These are phyloP conservation scores for Letharia columbiana DNA, from an alignment of 495 filamentous ascomycete genomes.

Conservation along the genomic window DNA sequence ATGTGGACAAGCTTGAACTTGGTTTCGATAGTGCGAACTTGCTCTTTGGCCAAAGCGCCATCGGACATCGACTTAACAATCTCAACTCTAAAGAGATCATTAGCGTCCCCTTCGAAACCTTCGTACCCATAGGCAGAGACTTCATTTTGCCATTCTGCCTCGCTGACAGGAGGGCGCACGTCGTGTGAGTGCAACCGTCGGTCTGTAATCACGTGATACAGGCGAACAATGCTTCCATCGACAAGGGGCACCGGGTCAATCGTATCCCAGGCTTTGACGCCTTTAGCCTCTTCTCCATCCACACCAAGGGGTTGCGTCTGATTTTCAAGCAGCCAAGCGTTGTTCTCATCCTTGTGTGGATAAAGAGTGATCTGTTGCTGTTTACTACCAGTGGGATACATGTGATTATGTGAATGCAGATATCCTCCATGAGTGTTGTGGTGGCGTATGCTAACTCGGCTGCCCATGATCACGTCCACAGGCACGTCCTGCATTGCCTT, in stretches of 20 bases:
- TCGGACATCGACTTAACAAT: constrained; percentile 88
- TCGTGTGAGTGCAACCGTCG: constrained; percentile 94
- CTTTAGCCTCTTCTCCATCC: constrained; percentile 65
- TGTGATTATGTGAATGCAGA: constrained; percentile 89
- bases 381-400: constrained; percentile 96
- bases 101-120: constrained; percentile 93
- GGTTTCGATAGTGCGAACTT: constrained; percentile 86
- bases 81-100: constrained; percentile 90
- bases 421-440: constrained; percentile 97
- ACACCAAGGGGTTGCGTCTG: constrained; percentile 80
- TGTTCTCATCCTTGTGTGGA: constrained; percentile 98
- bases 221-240: constrained; percentile 68
- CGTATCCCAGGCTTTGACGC: constrained; percentile 75
- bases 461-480: constrained; percentile 83
- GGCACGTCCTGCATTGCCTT: constrained; percentile 94
- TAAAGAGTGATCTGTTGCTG: constrained; percentile 98
- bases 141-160: constrained; percentile 98
- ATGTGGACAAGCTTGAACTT: constrained; percentile 92
- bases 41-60: constrained; percentile 66
- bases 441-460: constrained; percentile 77
- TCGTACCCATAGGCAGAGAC: constrained; percentile 97
- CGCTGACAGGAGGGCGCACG: constrained; percentile 90
- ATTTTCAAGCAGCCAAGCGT: constrained; percentile 87
- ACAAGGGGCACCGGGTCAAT: constrained; percentile 59
- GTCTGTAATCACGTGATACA: constrained; percentile 76